Percentiles rank a stretch among this genome's conserved stretches.
These are phyloP conservation scores for Nakazawaea pomicola DNA, from an alignment of 805 yeast species.

Conservation along the genomic window DNA sequence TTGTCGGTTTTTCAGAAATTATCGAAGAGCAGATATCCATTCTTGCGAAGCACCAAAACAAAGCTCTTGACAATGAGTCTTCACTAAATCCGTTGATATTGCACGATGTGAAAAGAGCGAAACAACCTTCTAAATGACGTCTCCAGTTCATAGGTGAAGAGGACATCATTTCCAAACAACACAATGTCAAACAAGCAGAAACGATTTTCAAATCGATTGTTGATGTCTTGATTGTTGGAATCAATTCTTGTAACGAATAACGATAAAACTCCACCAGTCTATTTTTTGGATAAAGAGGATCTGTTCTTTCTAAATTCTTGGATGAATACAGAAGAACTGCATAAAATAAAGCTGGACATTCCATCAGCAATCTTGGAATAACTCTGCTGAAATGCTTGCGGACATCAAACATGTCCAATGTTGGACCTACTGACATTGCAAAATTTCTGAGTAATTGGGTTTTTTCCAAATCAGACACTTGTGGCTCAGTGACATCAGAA, in stretches of 20 bases:
- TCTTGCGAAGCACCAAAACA: slow-evolving; percentile 41
- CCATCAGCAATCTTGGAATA: slow-evolving; percentile 17
- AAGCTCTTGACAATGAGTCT: slow-evolving; percentile 28
- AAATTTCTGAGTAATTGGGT: slow-evolving; percentile 25
- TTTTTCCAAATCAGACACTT: slow-evolving; percentile 19
- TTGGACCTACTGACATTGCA: slow-evolving; percentile 31
- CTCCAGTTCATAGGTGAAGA: slow-evolving; percentile 34
- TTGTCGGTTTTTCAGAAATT: slow-evolving; percentile 32
- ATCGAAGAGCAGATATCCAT: slow-evolving; percentile 34
- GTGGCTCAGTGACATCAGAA: slow-evolving; percentile 4
- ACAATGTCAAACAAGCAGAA: slow-evolving; percentile 34
- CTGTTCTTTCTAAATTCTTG: slow-evolving; percentile 16
- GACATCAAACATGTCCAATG: slow-evolving; percentile 23
- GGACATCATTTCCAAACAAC: slow-evolving; percentile 40
- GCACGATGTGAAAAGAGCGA: slow-evolving; percentile 31
- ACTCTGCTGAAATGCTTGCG: slow-evolving; percentile 18
- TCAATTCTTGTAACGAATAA: slow-evolving; percentile 25
- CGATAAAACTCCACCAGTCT: slow-evolving; percentile 24
- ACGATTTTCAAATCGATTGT: slow-evolving; percentile 25
- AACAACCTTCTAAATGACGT: slow-evolving; percentile 34
- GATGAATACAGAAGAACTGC: slow-evolving; percentile 23
- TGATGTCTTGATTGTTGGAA: slow-evolving; percentile 28
- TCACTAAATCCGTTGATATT: slow-evolving; percentile 32
- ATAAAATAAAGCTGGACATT: slow-evolving; percentile 11
- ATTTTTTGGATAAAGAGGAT: slow-evolving; percentile 18